A percentile compares a stretch with the other conserved stretches of the same genome.
These are phyloP conservation scores for Candida broadrunensis DNA, from an alignment of 805 yeast genomes.

Conservation along the genomic window DNA sequence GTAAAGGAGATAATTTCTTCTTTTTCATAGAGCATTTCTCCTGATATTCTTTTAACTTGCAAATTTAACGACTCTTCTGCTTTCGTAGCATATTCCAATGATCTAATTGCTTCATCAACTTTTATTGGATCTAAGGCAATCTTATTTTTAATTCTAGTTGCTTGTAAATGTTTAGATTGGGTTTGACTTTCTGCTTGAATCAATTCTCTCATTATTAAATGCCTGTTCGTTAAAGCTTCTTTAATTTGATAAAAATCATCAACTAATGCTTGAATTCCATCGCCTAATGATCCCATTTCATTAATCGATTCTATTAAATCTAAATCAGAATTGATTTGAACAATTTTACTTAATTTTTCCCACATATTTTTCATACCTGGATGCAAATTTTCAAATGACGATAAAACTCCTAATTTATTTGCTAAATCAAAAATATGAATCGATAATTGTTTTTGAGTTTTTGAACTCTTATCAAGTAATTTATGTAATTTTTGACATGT, in stretches of 20 bases:
- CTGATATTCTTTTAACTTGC: constrained; percentile 78
- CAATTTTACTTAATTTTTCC: constrained; percentile 69
- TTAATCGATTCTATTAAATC: constrained; percentile 68
- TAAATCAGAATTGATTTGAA: constrained; percentile 71
- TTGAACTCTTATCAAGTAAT: constrained; percentile 52
- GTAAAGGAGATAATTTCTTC: constrained; percentile 55
- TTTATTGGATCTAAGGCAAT: constrained; percentile 79
- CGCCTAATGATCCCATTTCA: constrained; percentile 74
- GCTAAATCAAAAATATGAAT: constrained; percentile 48
- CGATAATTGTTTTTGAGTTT: constrained; percentile 51
- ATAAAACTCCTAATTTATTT: constrained; percentile 35
- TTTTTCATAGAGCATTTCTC: constrained; percentile 78
- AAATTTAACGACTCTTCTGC: constrained; percentile 72
- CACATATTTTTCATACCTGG: constrained; percentile 76
- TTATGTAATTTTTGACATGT: constrained; percentile 52
- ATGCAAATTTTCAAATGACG: constrained; percentile 46
- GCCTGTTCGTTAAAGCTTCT: constrained; percentile 90
- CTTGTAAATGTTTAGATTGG: constrained; percentile 64
- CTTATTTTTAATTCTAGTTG: constrained; percentile 66
- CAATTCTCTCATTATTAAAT: constrained; percentile 86
- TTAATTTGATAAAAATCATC: constrained; percentile 84
- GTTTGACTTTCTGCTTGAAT: constrained; percentile 75
- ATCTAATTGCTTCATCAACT: constrained; percentile 84
- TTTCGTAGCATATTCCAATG: constrained; percentile 74
- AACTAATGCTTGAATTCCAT: constrained; percentile 60